Base-by-base conservation (phyloP, 2,329 filamentous ascomycete genomes). In the Penicillium thymicola region DNA sequence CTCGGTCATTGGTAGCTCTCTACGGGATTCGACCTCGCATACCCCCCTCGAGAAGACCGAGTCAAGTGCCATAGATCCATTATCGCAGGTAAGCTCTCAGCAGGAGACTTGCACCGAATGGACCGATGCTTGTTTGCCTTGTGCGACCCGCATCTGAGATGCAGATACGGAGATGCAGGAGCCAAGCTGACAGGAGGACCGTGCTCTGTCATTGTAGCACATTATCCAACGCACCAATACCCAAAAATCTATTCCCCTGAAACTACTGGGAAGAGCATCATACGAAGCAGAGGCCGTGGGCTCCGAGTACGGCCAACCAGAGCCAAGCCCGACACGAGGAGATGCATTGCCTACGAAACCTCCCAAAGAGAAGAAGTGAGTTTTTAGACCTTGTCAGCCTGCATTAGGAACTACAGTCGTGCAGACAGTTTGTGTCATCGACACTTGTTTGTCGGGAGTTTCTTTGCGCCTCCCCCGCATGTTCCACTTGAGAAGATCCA, bases 211-310 rank as follows among this genome's bases (percentile, higher is more conserved):
- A 41, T 40, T 61, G 46, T 65, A 85, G 82, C 83, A 86, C 66
- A 87, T 87, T 44, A 77, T 89, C 51, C 81, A 86, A 67, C 83
- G 88, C 64, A 89, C 86, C 52, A 88, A 85, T 66, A 87, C 86
- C 41, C 80, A 84, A 54, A 79, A 79, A 51, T 80, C 83, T 9
- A 81, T 85, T 51, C 78, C 83, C 10, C 59, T 74, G 28, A 78
- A 72, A 60, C 57, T 73, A 48, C 70, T 76, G 21, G 68, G 73
- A 21, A 72, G 70, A 52, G 70, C 72, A n/a, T 71, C 74, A 46
- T 70, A 74, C 54, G 75, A 79, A 59, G 71, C 70, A 59, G 75
- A 77, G 54, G 70, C 73, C 47, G 71, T 72, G 53, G 68, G 68
- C 54, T 68, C 70, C 38, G 75, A 76, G 27, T 60, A 61, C 38